Percentiles rank a stretch among this genome's conserved stretches.
Conservation (phyloP, 2,329 filamentous ascomycete species). For the Colletotrichum abscissum region DNA sequence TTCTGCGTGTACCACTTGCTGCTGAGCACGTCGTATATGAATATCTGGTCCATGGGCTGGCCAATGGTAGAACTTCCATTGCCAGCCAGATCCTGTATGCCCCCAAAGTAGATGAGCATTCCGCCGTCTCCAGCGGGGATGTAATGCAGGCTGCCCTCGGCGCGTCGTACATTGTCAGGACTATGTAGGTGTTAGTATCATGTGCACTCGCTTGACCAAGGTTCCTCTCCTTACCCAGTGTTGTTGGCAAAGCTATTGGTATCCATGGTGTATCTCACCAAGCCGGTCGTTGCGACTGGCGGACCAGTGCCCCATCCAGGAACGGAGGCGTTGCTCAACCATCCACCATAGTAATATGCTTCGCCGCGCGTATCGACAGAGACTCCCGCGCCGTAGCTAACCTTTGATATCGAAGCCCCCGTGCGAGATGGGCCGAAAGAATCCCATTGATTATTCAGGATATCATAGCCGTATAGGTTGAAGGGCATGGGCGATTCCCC, state of each 20-base stretch:
- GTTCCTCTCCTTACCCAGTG: slow-evolving; percentile 49
- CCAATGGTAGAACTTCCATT: slow-evolving; percentile 59
- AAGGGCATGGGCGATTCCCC: slow-evolving; percentile 55
- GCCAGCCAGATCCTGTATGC: slow-evolving; percentile 58
- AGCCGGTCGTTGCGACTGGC: slow-evolving; percentile 59
- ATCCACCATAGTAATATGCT: slow-evolving; percentile 73
- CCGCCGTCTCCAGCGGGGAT: slow-evolving; percentile 70
- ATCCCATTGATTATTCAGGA: slow-evolving; percentile 67
- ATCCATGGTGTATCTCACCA: slow-evolving; percentile 69
- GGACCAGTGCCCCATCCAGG: slow-evolving; percentile 60
- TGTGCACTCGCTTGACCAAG: background rate
- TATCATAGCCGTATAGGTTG: slow-evolving; percentile 68
- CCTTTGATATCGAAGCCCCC: slow-evolving; percentile 50
- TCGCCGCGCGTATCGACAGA: slow-evolving; percentile 64
- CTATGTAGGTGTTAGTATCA: background rate
- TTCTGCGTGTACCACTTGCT: slow-evolving; percentile 70
- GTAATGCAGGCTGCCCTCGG: slow-evolving; percentile 70
- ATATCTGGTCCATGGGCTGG: slow-evolving; percentile 61
- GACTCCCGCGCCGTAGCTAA: slow-evolving; percentile 68
- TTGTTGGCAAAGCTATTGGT: slow-evolving; percentile 62
- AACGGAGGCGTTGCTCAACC: slow-evolving; percentile 65
- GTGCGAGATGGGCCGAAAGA: slow-evolving; percentile 51
- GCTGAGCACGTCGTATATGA: slow-evolving; percentile 70
- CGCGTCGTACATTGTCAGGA: slow-evolving; percentile 63
- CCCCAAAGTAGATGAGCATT: slow-evolving; percentile 72